These are phyloP conservation scores for Trametes maxima DNA, from an alignment of 768 basidiomycete genomes.

Conservation along the genomic window DNA sequence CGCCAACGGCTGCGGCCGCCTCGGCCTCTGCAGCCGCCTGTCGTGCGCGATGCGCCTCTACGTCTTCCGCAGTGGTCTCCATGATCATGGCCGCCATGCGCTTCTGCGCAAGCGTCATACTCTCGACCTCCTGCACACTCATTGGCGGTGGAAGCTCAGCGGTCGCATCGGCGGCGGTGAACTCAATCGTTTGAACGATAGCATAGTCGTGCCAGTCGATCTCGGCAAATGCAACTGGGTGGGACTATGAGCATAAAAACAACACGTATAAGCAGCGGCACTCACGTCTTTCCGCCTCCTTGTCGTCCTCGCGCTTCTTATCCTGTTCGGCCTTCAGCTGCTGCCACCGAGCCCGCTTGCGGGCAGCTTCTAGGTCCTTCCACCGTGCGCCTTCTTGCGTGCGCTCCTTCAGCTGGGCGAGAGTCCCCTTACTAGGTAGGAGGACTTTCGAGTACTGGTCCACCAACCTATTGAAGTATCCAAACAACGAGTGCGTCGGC, in stretches of 20 bases:
- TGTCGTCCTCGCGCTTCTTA: conserved; percentile 85
- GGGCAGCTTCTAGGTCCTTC: conserved; percentile 75
- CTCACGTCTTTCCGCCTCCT: conserved; percentile 87
- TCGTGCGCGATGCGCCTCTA: conserved; percentile 77
- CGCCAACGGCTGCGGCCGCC: conserved; percentile 77
- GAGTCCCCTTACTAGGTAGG: conserved; percentile 73
- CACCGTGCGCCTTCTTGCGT: conserved; percentile 69
- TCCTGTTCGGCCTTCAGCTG: conserved; percentile 80
- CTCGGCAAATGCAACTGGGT: conserved; percentile 85
- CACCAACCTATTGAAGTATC: conserved; percentile 95
- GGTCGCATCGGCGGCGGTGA: conserved; percentile 88
- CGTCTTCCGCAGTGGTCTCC: conserved; percentile 89
- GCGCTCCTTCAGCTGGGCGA: conserved; percentile 70
- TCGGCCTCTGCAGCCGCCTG: conserved; percentile 88
- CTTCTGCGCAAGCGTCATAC: conserved; percentile 96
- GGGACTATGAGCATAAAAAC: not conserved
- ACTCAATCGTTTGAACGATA: conserved; percentile 97
- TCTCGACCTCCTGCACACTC: conserved; percentile 92
- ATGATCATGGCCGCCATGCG: conserved; percentile 98
- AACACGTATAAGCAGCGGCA: conserved; percentile 21
- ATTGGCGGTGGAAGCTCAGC: conserved; percentile 96
- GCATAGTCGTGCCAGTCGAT: conserved; percentile 99
- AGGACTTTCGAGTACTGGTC: conserved; percentile 94
- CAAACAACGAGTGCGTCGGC: conserved; percentile 94
- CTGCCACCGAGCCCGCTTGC: conserved; percentile 88